Conservation (phyloP, 257 asterid genomes). For the Voacanga thouarsii region DNA sequence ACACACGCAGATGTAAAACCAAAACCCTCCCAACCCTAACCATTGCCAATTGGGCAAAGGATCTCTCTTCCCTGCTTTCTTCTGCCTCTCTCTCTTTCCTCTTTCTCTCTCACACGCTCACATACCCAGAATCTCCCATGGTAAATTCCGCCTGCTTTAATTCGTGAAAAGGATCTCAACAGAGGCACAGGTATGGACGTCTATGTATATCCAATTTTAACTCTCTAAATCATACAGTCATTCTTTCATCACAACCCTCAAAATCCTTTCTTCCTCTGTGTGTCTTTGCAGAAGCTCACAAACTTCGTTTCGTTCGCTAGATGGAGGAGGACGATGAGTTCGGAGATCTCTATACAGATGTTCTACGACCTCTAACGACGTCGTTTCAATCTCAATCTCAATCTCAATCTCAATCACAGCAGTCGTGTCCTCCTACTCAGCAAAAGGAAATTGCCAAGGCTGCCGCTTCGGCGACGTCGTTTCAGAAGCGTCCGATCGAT, state of each 20-base stretch:
- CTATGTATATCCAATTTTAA: not conserved
- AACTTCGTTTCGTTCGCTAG: slow-evolving; percentile 13
- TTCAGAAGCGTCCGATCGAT: slow-evolving; percentile 60
- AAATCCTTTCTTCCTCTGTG: slow-evolving; percentile 18
- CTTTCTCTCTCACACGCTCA: not conserved
- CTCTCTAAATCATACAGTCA: not conserved
- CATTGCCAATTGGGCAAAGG: slow-evolving; percentile 1
- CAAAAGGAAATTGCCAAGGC: slow-evolving; percentile 1
- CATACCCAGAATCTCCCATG: not conserved
- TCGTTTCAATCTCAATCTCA: slow-evolving; percentile 35
- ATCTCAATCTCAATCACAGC: slow-evolving; percentile 1
- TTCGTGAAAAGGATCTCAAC: not conserved
- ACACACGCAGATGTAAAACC: not conserved
- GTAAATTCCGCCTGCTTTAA: not conserved
- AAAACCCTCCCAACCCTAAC: slow-evolving; percentile 7
- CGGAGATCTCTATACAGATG: slow-evolving; percentile 97
- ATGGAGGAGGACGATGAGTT: slow-evolving; percentile 99
- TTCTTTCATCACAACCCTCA: slow-evolving; percentile 3
- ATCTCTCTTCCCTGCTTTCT: not conserved
- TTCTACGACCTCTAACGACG: slow-evolving; percentile 59
- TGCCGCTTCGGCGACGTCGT: slow-evolving; percentile 21
- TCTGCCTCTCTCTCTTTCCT: not conserved
- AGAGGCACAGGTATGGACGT: not conserved
- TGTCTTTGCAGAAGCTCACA: slow-evolving; percentile 6
- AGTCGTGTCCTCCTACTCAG: slow-evolving; percentile 9